Evolutionary conservation across 345 rosid genomes (phyloP).

Genomic region (Excoecaria agallocha): DNA sequence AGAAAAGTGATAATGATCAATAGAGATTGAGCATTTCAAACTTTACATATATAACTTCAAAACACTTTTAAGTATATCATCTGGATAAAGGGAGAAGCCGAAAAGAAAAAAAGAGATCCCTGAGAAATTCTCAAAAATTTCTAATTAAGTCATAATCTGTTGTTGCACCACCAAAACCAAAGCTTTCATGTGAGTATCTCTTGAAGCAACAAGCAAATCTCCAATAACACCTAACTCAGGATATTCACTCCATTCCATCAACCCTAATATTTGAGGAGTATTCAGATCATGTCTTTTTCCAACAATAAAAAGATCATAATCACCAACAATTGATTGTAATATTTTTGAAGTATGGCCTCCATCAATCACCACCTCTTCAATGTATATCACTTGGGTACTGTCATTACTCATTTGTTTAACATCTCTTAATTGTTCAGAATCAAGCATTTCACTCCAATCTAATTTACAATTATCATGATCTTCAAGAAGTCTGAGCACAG

Average conservation of each 20-base stretch:
- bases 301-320: neutral
- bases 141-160: neutral
- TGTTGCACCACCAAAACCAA: conserved; percentile 9
- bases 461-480: neutral
- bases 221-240: conserved; percentile 16
- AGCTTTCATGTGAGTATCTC: neutral
- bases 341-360: neutral
- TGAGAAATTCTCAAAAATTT: too few species aligned
- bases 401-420: neutral
- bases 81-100: too few species aligned
- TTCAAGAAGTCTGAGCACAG: neutral
- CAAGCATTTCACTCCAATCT: neutral
- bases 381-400: neutral
- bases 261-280: conserved; percentile 3
- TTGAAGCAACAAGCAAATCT: conserved; percentile 9
- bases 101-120: too few species aligned
- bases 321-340: neutral
- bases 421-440: neutral
- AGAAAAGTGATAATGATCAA: too few species aligned
- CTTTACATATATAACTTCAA: too few species aligned
- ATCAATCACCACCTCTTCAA: neutral
- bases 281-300: conserved; percentile 1
- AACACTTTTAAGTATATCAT: too few species aligned
- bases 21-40: too few species aligned
- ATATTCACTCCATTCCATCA: conserved; percentile 9